Evolutionary conservation across 495 filamentous ascomycete species (phyloP).

Genomic region (Aspergillus homomorphus): DNA sequence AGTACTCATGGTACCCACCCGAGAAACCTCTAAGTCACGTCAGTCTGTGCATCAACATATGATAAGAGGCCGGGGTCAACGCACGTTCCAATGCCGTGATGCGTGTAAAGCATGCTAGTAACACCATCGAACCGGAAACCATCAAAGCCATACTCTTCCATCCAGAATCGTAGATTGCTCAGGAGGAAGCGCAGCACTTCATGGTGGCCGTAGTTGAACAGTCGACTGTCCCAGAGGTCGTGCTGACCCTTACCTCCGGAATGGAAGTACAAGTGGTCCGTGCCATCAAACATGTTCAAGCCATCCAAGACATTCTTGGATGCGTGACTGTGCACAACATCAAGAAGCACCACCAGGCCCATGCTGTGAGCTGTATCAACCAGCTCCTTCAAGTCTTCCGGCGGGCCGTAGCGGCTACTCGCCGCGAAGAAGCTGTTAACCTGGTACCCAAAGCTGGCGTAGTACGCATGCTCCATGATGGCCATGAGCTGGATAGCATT

Average conservation of each 20-base stretch:
- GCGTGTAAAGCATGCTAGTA: constrained; percentile 93
- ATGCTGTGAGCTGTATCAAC: constrained; percentile 92
- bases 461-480: constrained; percentile 98
- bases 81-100: constrained; percentile 97
- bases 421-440: constrained; percentile 98
- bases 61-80: constrained; percentile 32
- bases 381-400: constrained; percentile 94
- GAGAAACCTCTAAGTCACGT: constrained; percentile 73
- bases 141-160: constrained; percentile 97
- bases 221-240: constrained; percentile 89
- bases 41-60: constrained; percentile 2
- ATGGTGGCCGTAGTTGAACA: constrained; percentile 96
- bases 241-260: constrained; percentile 77
- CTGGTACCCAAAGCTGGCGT: constrained; percentile 98
- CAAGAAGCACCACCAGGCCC: constrained; percentile 87
- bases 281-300: constrained; percentile 90
- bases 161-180: constrained; percentile 96
- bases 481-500: constrained; percentile 99
- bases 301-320: constrained; percentile 96
- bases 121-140: constrained; percentile 98
- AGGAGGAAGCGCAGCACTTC: constrained; percentile 92
- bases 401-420: constrained; percentile 89
- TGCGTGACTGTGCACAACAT: constrained; percentile 96
- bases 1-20: constrained; percentile 98
- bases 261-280: constrained; percentile 95